Percentiles rank a stretch among this genome's conserved stretches.
phyloP scores from a whole-genome alignment of 192 early-diverging fungal species.

The Oehlia diaphana region DNA sequence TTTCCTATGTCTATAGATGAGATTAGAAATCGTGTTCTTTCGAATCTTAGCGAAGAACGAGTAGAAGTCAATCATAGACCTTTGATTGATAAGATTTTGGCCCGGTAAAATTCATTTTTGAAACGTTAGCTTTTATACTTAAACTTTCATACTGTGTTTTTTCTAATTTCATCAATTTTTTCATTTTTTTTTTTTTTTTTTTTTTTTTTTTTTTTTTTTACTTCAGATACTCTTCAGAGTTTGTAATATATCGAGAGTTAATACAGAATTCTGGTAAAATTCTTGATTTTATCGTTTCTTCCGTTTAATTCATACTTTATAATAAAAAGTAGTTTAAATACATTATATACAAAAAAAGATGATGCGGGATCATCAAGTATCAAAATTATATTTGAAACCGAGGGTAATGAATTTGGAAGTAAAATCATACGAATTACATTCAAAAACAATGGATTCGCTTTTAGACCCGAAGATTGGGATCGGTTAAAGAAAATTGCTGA shows the following conservation, averaged over 20 bases:
- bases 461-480: slow-evolving; percentile 49
- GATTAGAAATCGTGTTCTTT: slow-evolving; percentile 49
- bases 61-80: slow-evolving; percentile 82
- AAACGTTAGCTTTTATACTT: no score
- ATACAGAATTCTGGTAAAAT: slow-evolving; percentile 61
- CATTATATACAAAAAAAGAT: slow-evolving; percentile 46
- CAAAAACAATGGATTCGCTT: slow-evolving; percentile 82
- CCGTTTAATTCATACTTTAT: background rate
- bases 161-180: background rate
- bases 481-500: slow-evolving; percentile 84
- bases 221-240: slow-evolving; percentile 75
- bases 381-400: slow-evolving; percentile 58
- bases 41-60: slow-evolving; percentile 59
- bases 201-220: background rate
- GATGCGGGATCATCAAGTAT: slow-evolving; percentile 67
- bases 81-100: slow-evolving; percentile 90
- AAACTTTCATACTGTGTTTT: no score
- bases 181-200: background rate
- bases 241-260: slow-evolving; percentile 81
- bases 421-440: slow-evolving; percentile 57
- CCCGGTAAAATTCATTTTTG: slow-evolving; percentile 45
- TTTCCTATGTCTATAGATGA: slow-evolving; percentile 35
- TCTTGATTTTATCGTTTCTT: background rate
- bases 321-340: background rate
- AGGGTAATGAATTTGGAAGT: slow-evolving; percentile 39